Conservation (phyloP, 1,284 basidiomycete species). For the Fomitopsis schrenkii region DNA sequence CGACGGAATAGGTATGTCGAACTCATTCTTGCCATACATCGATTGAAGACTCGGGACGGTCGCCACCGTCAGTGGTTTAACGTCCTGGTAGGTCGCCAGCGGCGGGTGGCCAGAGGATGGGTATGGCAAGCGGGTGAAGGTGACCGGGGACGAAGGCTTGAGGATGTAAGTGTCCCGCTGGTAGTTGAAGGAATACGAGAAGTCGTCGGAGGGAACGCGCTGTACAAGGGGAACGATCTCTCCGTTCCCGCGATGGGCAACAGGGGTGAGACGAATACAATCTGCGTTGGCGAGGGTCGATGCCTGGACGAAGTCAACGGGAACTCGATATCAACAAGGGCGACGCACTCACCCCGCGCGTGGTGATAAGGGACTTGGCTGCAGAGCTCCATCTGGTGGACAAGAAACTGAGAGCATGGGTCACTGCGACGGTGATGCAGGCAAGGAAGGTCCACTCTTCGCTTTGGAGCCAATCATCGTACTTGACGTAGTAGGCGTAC, state of each 20-base stretch:
- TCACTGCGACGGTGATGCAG: conserved; percentile 79
- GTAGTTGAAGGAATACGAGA: conserved; percentile 87
- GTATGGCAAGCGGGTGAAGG: conserved; percentile 86
- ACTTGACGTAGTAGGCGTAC: conserved; percentile 88
- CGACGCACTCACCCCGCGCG: conserved; percentile 46
- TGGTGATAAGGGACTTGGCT: conserved; percentile 79
- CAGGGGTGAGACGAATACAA: conserved; percentile 82
- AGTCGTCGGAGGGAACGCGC: conserved; percentile 50
- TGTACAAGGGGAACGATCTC: conserved; percentile 83
- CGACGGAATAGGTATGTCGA: conserved; percentile 92
- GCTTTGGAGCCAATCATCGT: conserved; percentile 88
- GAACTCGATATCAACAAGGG: neutral
- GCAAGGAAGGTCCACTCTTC: conserved; percentile 97
- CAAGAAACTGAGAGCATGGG: conserved; percentile 92
- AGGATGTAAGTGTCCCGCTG: conserved; percentile 94
- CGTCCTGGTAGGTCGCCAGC: conserved; percentile 63
- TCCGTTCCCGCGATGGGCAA: conserved; percentile 84
- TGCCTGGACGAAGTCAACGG: conserved; percentile 40
- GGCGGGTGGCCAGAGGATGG: conserved; percentile 77
- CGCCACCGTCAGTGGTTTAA: conserved; percentile 40
- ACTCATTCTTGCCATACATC: conserved; percentile 89
- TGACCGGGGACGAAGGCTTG: conserved; percentile 49
- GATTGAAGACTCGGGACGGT: conserved; percentile 45
- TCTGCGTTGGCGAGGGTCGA: conserved; percentile 68
- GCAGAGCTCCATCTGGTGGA: conserved; percentile 88